Conservation (phyloP, 2,329 filamentous ascomycete species). For the Aspergillus candidus region DNA sequence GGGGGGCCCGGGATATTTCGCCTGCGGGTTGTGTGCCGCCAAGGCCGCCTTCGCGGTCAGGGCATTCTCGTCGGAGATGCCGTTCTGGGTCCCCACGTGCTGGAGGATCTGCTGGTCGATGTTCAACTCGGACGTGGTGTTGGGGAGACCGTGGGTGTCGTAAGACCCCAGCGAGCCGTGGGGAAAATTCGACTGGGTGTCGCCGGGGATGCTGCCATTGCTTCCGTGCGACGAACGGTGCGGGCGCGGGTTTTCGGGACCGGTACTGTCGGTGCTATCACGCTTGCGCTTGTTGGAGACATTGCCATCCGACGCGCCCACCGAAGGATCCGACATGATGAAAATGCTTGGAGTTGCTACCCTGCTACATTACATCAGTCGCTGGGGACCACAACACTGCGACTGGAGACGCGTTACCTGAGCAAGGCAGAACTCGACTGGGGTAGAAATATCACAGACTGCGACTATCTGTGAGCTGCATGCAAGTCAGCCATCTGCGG, state of each 20-base stretch:
- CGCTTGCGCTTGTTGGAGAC: constrained; percentile 37
- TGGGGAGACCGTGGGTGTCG: constrained; percentile 33
- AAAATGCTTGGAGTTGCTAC: constrained; percentile 1
- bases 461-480: too few relatives aligned
- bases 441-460: too few relatives aligned
- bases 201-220: constrained; percentile 34
- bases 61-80: constrained; percentile 43
- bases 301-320: constrained; percentile 31
- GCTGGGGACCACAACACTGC: neutral
- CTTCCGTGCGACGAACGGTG: constrained; percentile 37
- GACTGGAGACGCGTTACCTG: neutral
- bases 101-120: constrained; percentile 45
- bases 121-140: constrained; percentile 33
- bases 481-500: too few relatives aligned
- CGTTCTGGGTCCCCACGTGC: constrained; percentile 49
- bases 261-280: constrained; percentile 33
- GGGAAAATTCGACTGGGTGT: constrained; percentile 29
- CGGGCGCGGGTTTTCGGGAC: constrained; percentile 36
- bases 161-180: constrained; percentile 31
- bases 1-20: constrained; percentile 41
- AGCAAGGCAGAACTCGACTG: constrained; percentile 1
- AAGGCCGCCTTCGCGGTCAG: constrained; percentile 44
- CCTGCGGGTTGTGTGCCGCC: constrained; percentile 39
- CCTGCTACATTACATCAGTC: neutral
- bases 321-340: constrained; percentile 35